phyloP scores from a whole-genome alignment of 257 asterid genomes.

The Verbena officinalis region DNA sequence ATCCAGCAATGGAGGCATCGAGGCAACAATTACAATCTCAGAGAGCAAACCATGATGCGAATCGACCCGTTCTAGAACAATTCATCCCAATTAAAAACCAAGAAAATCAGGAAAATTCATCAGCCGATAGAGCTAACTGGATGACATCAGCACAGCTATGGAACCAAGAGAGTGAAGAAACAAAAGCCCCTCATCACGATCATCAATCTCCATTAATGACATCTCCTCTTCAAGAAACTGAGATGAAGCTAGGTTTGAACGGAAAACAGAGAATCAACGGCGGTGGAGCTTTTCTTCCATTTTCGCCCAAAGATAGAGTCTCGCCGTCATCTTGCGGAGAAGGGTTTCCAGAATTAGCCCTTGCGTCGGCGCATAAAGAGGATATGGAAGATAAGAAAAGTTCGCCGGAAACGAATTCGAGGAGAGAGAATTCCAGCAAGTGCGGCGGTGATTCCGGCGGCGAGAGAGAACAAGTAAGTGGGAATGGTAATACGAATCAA shows the following conservation, averaged over 20 bases:
- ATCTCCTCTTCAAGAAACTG: slow-evolving; percentile 43
- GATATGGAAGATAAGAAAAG: slow-evolving; percentile 51
- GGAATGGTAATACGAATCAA: slow-evolving; percentile 38
- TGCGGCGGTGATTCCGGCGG: slow-evolving; percentile 23
- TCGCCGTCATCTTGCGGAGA: slow-evolving; percentile 26
- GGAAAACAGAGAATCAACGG: slow-evolving; percentile 46
- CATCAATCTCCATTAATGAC: slow-evolving; percentile 21
- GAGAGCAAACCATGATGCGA: slow-evolving; percentile 44
- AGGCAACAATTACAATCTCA: slow-evolving; percentile 76
- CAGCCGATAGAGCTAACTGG: slow-evolving; percentile 85
- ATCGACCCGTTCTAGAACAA: slow-evolving; percentile 74
- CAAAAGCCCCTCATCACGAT: slow-evolving; percentile 19
- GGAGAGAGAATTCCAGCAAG: slow-evolving; percentile 43
- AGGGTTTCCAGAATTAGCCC: slow-evolving; percentile 69
- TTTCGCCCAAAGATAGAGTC: slow-evolving; percentile 44
- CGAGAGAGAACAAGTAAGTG: slow-evolving; percentile 40
- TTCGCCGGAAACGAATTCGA: slow-evolving; percentile 35
- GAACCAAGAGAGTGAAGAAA: slow-evolving; percentile 66
- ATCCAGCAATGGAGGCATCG: slow-evolving; percentile 86
- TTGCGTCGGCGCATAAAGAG: slow-evolving; percentile 61
- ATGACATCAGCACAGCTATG: slow-evolving; percentile 93
- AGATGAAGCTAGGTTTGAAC: slow-evolving; percentile 52
- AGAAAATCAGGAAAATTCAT: slow-evolving; percentile 35
- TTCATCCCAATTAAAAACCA: slow-evolving; percentile 73
- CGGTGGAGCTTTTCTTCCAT: slow-evolving; percentile 74